Base-by-base conservation (phyloP, 2,329 filamentous ascomycete species). In the Penicillium rolfsii region DNA sequence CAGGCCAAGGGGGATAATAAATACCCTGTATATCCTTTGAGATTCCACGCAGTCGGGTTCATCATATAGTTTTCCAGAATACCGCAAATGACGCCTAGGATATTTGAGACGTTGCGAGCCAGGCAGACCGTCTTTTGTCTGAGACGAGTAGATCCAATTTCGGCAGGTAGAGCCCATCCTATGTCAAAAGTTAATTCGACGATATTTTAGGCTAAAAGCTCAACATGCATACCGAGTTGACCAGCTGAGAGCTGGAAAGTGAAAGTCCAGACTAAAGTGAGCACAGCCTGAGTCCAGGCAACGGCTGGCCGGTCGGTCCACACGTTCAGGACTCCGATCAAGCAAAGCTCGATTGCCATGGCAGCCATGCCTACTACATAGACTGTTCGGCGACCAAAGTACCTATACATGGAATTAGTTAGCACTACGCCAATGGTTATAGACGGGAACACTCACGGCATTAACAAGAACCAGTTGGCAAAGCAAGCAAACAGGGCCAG, bases 201-300 rank as follows among this genome's bases (percentile, higher is more conserved):
- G 3, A n/a, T 6, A 7, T 16, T 3, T 9, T n/a, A 12, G 14
- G 3, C 5, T 6, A 5, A 28, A 22, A 2, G 2, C 7, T 8
- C 14, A 9, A 46, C 26, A 8, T 6, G 28, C 43, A 4, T 28
- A 28, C 43, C 43, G 4, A 46, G 43, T 46, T 46, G 43, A 28
- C 43, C 43, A 28, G 43, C 43, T n/a, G 43, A 46, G 24, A 46
- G 43, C n/a, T 46, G 24, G 24, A 46, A 46, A 46, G 43, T 46
- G 24, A 46, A 46, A 8, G 43, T 46, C 43, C 43, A 46, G 14
- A 46, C 43, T 24, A 46, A 46, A 28, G 43, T 46, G 14, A 46
- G 28, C 12, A 46, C 16, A n/a, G 43, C 43, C 8, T 46, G 43
- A 16, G 43, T 46, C 43, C 43, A 46, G 5, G 43, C 43, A n/a